Base-by-base conservation (phyloP, 2,329 filamentous ascomycete genomes). In the Conoideocrella luteorostrata region DNA sequence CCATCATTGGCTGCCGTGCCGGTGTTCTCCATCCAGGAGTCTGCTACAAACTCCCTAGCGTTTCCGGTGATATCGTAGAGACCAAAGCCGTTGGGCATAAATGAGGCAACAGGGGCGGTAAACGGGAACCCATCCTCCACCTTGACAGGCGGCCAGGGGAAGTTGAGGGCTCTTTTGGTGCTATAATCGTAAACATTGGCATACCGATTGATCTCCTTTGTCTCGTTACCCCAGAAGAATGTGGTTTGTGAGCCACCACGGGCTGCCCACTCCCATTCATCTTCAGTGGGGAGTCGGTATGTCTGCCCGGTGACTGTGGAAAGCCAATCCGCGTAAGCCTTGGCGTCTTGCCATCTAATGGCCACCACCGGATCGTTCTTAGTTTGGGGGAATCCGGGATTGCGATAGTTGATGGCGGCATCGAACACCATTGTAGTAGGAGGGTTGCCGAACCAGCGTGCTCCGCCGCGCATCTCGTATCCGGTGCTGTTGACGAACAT, bases 181-280 rank as follows among this genome's bases (percentile, higher is more conserved):
- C 36, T 46, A 7, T 39, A 18, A 37, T 50, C 48, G 40, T 48
- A 50, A 12, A 40, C 39, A 41, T 50, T 50, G 43, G 48, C 48
- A n/a, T 45, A 50, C 35, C 35, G 12, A 26, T 35, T 23, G 17
- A 28, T 46, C 7, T 34, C 17, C 18, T 28, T 11, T 5, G 48
- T 32, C 22, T 44, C 37, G 41, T 48, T 24, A 22, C 48, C 48
- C 48, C 48, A 50, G 46, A 48, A 50, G 41, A 50, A 50, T 43
- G 39, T 36, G 5, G 22, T 39, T 7, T 46, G 20, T 2, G 48
- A 37, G 28, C 48, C 48, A 18, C 48, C 48, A 20, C 48, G 48
- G 9, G 48, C 48, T 9, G 48, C 48, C 40, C 40, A 50, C 33
- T 50, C 48, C 48, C 48, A 50, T 26, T 50, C 48, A 7, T 50